phyloP scores from a whole-genome alignment of 176 grass and related monocot genomes.

The Guadua angustifolia region DNA sequence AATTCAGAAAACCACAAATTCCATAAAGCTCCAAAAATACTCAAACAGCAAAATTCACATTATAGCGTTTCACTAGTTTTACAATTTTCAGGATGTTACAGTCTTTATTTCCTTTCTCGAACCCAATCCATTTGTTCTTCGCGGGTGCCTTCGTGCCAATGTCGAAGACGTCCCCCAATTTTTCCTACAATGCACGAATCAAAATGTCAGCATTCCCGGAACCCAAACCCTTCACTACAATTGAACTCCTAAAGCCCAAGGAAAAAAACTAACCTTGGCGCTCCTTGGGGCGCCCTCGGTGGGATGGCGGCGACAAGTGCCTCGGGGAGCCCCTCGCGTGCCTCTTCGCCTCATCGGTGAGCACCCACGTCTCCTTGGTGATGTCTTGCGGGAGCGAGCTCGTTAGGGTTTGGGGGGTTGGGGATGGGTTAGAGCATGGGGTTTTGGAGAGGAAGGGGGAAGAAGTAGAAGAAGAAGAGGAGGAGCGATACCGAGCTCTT shows the following conservation, averaged over 20 bases:
- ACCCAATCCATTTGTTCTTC: slow-evolving; percentile 69
- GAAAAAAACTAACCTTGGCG: slow-evolving; percentile 56
- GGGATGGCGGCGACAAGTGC: slow-evolving; percentile 69
- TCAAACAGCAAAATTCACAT: too few species aligned
- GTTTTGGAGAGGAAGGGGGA: not conserved
- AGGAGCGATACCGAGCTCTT: slow-evolving; percentile 23
- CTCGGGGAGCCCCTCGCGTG: slow-evolving; percentile 79
- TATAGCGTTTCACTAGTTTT: too few species aligned
- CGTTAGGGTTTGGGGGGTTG: not conserved
- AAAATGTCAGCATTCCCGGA: slow-evolving; percentile 24
- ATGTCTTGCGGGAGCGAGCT: not conserved
- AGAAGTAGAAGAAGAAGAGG: not conserved
- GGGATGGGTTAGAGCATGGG: not conserved
- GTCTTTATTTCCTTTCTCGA: too few species aligned
- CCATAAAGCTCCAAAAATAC: too few species aligned
- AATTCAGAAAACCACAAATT: too few species aligned
- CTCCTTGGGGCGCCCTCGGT: slow-evolving; percentile 62
- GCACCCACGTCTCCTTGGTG: slow-evolving; percentile 68
- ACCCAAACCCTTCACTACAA: slow-evolving; percentile 6
- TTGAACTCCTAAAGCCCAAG: not conserved
- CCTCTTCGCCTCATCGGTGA: slow-evolving; percentile 76
- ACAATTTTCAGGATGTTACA: too few species aligned
- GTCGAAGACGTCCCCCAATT: slow-evolving; percentile 54
- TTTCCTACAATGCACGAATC: slow-evolving; percentile 49
- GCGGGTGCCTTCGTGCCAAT: slow-evolving; percentile 62